Evolutionary conservation across 2,329 filamentous ascomycete genomes (phyloP), one percentile per base, ranked within the genome.

Genomic region (Ophiostoma angusticollis): DNA sequence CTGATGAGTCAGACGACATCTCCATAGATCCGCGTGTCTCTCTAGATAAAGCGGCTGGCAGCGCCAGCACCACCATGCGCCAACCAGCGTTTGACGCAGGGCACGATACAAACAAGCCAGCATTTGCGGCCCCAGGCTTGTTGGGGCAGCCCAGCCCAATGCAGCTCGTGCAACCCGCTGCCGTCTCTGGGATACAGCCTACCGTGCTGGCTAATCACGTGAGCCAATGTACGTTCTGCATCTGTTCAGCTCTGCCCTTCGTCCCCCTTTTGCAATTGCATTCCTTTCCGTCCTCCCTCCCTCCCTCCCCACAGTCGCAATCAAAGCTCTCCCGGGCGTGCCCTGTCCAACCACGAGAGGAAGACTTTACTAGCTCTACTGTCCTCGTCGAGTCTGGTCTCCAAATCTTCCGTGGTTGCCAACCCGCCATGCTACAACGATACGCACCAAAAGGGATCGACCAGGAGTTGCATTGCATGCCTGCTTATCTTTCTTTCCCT

Each of bases 141-240:
- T 56, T 74, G 45, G 63, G 64, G 48, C 68, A 68, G 56, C 60
- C 61, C 49, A 68, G 68, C 54, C 58, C 66, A 48, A 62, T 82
- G 57, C 71, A 81, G 56, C 70, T 86, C 55, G 78, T 83, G 58
- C 80, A 83, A 70, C 78, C 78, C 47, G 71, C 74, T 49, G 63
- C 79, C 45, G 69, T 80, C 51, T 75, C 81, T 54, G 72, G 80
- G 51, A 69, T 77, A 57, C 77, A 80, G 58, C 60, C 70, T 50
- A 71, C 68, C 59, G 65, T 70, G 49, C 63, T 66, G 50, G 55
- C 54, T 74, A 72, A 68, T 57, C 80, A 73, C 58, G 71, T 74
- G 61, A 80, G 80, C 62, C 74, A 82, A 65, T 77, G 84, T 91
- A 74, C 66, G 83, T 46, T 30, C 18, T 28, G 28, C 18, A 18